These are phyloP conservation scores for Pachysandra terminalis DNA, from an alignment of 164 flowering plant species.

Conservation along the genomic window DNA sequence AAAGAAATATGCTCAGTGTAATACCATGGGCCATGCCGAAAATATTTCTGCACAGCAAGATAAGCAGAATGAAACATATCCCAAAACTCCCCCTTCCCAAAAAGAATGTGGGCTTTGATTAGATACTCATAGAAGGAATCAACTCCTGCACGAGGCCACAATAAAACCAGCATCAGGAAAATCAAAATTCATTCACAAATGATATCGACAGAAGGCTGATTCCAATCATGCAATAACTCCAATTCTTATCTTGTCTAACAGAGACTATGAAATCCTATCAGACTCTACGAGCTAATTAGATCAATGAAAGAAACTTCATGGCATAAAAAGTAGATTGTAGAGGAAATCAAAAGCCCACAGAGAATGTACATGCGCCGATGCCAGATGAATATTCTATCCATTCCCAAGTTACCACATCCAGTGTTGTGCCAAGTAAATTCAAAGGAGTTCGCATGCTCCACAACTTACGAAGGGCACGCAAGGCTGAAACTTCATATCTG, in stretches of 20 bases:
- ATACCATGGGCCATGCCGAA: constrained; percentile 97
- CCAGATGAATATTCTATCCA: constrained; percentile 96
- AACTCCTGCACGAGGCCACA: constrained; percentile 57
- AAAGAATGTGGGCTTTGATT: constrained; percentile 86
- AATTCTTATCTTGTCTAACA: background rate
- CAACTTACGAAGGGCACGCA: constrained; percentile 86
- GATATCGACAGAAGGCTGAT: background rate
- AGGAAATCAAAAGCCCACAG: constrained; percentile 3
- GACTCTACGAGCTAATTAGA: background rate
- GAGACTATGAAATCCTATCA: background rate
- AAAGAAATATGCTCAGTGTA: constrained; percentile 13
- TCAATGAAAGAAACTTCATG: constrained; percentile 1
- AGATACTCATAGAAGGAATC: constrained; percentile 98
- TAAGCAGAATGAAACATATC: constrained; percentile 96
- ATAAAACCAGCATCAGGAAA: constrained; percentile 21
- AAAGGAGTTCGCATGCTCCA: constrained; percentile 98
- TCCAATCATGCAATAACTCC: constrained; percentile 18
- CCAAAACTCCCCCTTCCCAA: constrained; percentile 94
- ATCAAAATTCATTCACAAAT: background rate
- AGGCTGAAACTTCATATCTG: constrained; percentile 75
- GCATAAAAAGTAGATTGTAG: background rate
- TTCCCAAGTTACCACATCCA: constrained; percentile 87
- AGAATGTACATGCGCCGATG: constrained; percentile 83
- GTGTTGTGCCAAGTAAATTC: constrained; percentile 86
- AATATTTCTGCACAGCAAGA: constrained; percentile 88